Evolutionary conservation across 2,329 filamentous ascomycete species (phyloP).

Genomic region (Teratosphaeria nubilosa): DNA sequence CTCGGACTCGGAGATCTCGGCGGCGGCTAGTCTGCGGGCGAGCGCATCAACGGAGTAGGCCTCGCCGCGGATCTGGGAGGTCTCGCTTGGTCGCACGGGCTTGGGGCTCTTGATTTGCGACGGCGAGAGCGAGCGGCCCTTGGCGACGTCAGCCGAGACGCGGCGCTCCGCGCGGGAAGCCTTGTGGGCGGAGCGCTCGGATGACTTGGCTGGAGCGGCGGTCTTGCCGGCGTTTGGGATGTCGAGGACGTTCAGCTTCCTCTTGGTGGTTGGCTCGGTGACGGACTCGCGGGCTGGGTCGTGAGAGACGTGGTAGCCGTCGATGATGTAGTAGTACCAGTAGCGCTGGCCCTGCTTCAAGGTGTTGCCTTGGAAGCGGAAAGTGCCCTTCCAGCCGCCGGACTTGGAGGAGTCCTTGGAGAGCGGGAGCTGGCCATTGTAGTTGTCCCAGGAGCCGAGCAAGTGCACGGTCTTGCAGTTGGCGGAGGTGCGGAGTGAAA

Average conservation of each 20-base stretch:
- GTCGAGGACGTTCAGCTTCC: constrained; percentile 95
- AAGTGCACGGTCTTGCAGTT: constrained; percentile 97
- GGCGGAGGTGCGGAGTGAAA: constrained; percentile 88
- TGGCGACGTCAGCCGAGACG: constrained; percentile 60
- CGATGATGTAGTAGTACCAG: constrained; percentile 99
- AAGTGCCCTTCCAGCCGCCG: constrained; percentile 89
- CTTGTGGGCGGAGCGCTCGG: constrained; percentile 10
- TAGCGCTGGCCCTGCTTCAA: constrained; percentile 85
- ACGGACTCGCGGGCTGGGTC: constrained; percentile 84
- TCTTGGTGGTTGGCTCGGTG: constrained; percentile 90
- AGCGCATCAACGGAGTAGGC: constrained; percentile 78
- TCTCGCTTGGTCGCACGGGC: constrained; percentile 78
- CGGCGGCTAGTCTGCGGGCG: constrained; percentile 48
- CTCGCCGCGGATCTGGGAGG: constrained; percentile 72
- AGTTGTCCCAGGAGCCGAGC: constrained; percentile 97
- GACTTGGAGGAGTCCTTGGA: constrained; percentile 77
- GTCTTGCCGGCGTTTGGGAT: constrained; percentile 52
- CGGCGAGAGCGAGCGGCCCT: constrained; percentile 77
- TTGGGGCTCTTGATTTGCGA: constrained; percentile 87
- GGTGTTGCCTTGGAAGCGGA: constrained; percentile 83
- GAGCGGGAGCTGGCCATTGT: constrained; percentile 85
- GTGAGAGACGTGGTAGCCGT: constrained; percentile 96
- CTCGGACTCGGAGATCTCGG: constrained; percentile 39
- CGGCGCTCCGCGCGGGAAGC: constrained; percentile 36
- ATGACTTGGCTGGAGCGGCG: constrained; percentile 25